A percentile compares a stretch with the other conserved stretches of the same genome.
Conservation (phyloP, 2,329 filamentous ascomycete genomes). For the Ascosphaera apis region DNA sequence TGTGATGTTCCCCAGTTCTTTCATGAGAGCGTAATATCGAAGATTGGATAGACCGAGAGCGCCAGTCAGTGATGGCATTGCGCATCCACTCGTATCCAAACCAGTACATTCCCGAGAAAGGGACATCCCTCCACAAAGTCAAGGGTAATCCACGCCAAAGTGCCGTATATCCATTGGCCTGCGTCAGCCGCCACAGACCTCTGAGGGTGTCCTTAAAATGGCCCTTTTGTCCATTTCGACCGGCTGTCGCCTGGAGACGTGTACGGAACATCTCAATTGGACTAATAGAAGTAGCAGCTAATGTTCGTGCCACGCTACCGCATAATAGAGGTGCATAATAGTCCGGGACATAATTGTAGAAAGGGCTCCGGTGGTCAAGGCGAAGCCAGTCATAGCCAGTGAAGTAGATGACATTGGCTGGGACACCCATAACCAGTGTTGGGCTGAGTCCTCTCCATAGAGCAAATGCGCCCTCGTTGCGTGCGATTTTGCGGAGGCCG, state of each 20-base stretch:
- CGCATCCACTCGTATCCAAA: conserved; percentile 84
- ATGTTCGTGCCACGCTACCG: conserved; percentile 51
- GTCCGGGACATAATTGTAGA: conserved; percentile 40
- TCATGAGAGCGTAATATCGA: conserved; percentile 3
- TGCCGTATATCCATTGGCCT: conserved; percentile 49
- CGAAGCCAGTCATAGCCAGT: conserved; percentile 93
- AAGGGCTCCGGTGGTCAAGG: conserved; percentile 46
- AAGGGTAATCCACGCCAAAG: conserved; percentile 78
- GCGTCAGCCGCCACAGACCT: conserved; percentile 59
- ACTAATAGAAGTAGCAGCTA: conserved; percentile 63
- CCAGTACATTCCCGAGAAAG: conserved; percentile 95
- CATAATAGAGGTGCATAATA: conserved; percentile 58
- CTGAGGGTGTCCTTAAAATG: conserved; percentile 60
- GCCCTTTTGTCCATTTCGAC: conserved; percentile 25
- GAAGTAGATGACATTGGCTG: conserved; percentile 95
- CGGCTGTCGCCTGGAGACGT: conserved; percentile 58
- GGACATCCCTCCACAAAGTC: conserved; percentile 90
- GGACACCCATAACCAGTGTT: conserved; percentile 79
- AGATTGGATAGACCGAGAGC: conserved; percentile 17
- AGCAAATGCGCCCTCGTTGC: conserved; percentile 68
- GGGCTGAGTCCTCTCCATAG: conserved; percentile 89
- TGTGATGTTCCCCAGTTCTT: conserved; percentile 15
- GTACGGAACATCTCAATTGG: conserved; percentile 91
- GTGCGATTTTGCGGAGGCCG: conserved; percentile 78
- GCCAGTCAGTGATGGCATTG: conserved; percentile 43